Conservation (phyloP, 257 asterid genomes). For the Solanum megistacrolobum region DNA sequence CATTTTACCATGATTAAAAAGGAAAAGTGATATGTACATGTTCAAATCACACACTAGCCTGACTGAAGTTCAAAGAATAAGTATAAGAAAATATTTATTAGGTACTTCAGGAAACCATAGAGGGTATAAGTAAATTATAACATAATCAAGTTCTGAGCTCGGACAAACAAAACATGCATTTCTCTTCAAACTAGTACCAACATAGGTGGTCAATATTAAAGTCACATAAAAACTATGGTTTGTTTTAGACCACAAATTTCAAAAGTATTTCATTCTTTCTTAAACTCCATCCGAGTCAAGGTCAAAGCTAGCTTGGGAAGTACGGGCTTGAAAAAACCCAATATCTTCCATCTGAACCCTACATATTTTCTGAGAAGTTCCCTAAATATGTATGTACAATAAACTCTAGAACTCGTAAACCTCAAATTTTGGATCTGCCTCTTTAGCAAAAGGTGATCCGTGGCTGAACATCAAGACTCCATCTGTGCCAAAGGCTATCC, state of each 20-base stretch:
- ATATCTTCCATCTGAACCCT: background rate
- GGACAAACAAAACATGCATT: background rate
- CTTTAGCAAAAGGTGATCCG: background rate
- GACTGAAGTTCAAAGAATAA: background rate
- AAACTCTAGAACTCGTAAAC: background rate
- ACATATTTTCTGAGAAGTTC: background rate
- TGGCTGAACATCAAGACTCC: background rate
- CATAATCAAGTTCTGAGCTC: background rate
- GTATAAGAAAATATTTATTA: background rate
- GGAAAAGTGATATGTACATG: background rate
- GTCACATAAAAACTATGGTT: background rate
- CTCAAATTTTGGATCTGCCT: background rate
- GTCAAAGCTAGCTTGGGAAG: background rate
- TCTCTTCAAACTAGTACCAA: background rate
- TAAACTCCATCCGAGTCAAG: background rate
- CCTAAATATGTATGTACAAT: background rate
- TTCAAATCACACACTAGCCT: background rate
- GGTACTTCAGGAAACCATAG: background rate
- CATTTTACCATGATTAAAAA: background rate
- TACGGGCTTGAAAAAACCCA: background rate
- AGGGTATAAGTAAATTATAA: background rate
- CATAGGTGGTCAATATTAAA: background rate
- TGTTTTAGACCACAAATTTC: background rate
- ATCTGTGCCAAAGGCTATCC: background rate
- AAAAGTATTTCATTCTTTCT: background rate